phyloP scores from a whole-genome alignment of 257 asterid species.

The Dorcoceras hygrometricum region DNA sequence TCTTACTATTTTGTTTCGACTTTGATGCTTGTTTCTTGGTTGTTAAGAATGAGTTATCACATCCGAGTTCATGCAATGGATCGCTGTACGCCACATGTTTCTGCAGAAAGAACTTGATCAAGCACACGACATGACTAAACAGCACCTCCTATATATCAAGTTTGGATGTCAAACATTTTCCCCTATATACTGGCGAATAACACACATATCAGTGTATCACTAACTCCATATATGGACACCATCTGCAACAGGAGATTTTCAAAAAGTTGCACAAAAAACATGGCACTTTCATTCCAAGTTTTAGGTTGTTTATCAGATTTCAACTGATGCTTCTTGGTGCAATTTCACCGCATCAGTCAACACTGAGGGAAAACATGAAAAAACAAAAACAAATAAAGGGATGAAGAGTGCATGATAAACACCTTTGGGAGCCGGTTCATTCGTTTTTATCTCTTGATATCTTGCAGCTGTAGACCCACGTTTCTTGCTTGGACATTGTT shows the following conservation, averaged over 20 bases:
- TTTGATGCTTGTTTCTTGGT: slow-evolving; percentile 24
- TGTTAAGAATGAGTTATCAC: slow-evolving; percentile 9
- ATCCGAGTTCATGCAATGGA: slow-evolving; percentile 25
- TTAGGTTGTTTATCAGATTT: too few species aligned
- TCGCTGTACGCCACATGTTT: slow-evolving; percentile 29
- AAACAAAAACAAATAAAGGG: background rate
- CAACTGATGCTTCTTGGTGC: too few species aligned
- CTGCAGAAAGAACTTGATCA: slow-evolving; percentile 27
- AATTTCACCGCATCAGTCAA: too few species aligned
- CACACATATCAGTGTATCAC: background rate
- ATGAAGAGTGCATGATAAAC: background rate
- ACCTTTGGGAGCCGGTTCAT: slow-evolving; percentile 24
- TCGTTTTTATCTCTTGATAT: slow-evolving; percentile 37
- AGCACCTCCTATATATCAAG: background rate
- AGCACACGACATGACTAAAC: background rate
- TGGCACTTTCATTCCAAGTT: too few species aligned
- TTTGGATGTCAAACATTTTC: background rate
- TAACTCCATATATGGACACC: background rate
- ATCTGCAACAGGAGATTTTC: background rate
- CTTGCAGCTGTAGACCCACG: slow-evolving; percentile 34
- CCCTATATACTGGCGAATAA: background rate
- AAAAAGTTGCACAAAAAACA: background rate
- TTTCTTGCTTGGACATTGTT: slow-evolving; percentile 44
- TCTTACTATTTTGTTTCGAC: slow-evolving; percentile 24
- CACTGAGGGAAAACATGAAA: background rate